Percentiles rank a stretch among this genome's conserved stretches.
Conservation (phyloP, 1,139 yeast species). For the Diutina sp. region DNA sequence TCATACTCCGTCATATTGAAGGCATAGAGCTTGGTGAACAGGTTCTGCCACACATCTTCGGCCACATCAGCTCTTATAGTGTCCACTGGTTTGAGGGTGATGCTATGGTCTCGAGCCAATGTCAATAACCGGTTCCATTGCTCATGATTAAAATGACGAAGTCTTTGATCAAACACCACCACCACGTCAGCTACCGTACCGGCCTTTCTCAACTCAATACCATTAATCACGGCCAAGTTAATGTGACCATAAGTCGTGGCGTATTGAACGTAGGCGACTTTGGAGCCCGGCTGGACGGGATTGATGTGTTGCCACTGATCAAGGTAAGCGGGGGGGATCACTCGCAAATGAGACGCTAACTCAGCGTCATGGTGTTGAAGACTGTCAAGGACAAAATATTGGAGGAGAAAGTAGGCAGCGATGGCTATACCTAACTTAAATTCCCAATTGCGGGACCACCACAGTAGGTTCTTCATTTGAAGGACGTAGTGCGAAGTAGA, state of each 20-base stretch:
- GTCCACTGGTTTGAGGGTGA: background rate
- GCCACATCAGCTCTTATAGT: slow-evolving; percentile 9
- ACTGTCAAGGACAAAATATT: background rate
- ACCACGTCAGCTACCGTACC: background rate
- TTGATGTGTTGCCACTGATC: background rate
- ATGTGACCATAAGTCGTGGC: background rate
- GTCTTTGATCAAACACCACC: background rate
- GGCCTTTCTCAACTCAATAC: background rate
- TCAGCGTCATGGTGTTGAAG: background rate
- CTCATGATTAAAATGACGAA: background rate
- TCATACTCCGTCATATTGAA: slow-evolving; percentile 36
- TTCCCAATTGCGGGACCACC: background rate
- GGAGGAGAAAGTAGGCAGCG: background rate
- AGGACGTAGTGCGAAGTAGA: background rate
- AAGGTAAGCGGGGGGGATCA: background rate
- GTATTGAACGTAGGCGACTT: background rate
- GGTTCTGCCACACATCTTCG: slow-evolving; percentile 30
- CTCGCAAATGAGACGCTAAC: background rate
- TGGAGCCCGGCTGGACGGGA: background rate
- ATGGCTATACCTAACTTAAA: background rate
- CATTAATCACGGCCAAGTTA: background rate
- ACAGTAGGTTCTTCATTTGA: background rate
- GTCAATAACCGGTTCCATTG: background rate
- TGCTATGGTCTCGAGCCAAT: slow-evolving; percentile 3
- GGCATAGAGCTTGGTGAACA: slow-evolving; percentile 42